phyloP scores from a whole-genome alignment of 73 alveolate genomes.

The Paramecium octaurelia region DNA sequence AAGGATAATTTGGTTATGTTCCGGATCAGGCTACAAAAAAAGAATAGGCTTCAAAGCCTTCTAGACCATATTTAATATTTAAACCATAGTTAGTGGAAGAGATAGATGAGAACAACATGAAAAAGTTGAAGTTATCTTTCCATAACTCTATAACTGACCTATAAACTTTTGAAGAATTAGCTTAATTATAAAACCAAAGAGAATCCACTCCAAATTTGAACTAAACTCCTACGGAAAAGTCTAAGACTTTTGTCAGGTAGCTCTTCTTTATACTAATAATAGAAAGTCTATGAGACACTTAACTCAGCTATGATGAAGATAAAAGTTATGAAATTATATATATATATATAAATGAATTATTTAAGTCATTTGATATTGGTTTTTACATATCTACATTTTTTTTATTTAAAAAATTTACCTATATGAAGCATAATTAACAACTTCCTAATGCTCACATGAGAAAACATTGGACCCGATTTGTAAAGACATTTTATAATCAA shows the following conservation, averaged over 20 bases:
- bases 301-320: neutral
- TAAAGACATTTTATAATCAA: constrained; percentile 93
- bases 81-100: constrained; percentile 8
- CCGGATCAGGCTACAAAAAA: neutral
- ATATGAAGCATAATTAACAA: constrained; percentile 74
- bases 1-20: neutral
- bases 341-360: constrained; percentile 2
- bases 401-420: constrained; percentile 40
- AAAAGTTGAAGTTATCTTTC: neutral
- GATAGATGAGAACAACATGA: neutral
- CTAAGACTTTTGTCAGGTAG: neutral
- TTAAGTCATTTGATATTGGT: constrained; percentile 13
- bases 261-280: neutral
- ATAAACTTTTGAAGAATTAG: neutral
- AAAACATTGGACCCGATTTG: constrained; percentile 90
- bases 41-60: neutral
- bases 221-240: neutral
- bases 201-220: neutral
- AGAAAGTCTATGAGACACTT: neutral
- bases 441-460: constrained; percentile 91
- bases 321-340: neutral
- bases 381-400: constrained; percentile 30
- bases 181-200: neutral
- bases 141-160: constrained; percentile 9
- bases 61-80: neutral